Base-by-base conservation (phyloP, 768 basidiomycete species). In the Mycena galericulata region DNA sequence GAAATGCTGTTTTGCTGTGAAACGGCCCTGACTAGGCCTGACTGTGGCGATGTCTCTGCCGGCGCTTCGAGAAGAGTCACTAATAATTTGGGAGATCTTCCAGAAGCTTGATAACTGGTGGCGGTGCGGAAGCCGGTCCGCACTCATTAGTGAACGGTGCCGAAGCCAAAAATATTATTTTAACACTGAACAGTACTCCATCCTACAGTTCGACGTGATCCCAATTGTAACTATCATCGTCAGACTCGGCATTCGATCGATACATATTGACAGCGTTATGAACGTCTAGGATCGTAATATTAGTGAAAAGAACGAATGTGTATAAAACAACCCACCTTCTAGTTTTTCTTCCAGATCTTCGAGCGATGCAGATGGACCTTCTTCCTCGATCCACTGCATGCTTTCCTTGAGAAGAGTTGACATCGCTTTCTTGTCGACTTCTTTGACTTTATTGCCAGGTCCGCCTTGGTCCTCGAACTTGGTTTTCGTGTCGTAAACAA, bases 321-420 rank as follows among this genome's bases (percentile, higher is more conserved):
- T 11, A 24, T 8, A 29, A 68, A 15, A 26, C 32, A 18, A 72
- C 78, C 7, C 58, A 80, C 81, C 84, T 30, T 81, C 78, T 69
- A 93, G 79, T 81, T 93, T 92, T 81, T 95, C 93, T 78, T 95
- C 93, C 50, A 94, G 79, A 57, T 93, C 92, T 67, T 93, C 92
- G 40, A 90, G 85, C 29, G 83, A 82, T 4, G 94, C 95, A 17
- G 79, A 79, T 50, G 85, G 79, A 14, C 88, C 87, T 74, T 90
- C 82, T 68, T 89, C 85, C 20, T 96, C 94, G 62, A 94, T 82
- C 93, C 94, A 96, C 54, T 91, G 89, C 32, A 84, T 83, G 54
- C 86, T 87, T 70, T 93, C 92, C 80, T 90, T 89, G 77, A 95
- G 78, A 45, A 86, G 81, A 4, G 85, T 86, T 53, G 87, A 79